Conservation (phyloP, 306 rosid genomes). For the Vigna mungo region DNA sequence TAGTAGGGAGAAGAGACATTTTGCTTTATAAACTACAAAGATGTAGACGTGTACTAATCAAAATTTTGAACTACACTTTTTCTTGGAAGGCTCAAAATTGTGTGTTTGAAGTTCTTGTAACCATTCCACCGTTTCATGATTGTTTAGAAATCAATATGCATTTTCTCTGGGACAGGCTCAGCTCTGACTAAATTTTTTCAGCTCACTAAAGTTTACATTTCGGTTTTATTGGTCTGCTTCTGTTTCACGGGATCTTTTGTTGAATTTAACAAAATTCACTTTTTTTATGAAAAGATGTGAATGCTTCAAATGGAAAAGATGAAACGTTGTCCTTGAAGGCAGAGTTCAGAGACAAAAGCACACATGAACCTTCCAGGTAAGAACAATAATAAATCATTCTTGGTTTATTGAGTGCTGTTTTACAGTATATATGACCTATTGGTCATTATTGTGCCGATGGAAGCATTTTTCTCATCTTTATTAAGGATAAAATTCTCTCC, state of each 20-base stretch:
- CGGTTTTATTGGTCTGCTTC: slow-evolving; percentile 37
- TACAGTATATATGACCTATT: slow-evolving; percentile 9
- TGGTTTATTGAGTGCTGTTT: slow-evolving; percentile 32
- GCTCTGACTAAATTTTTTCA: slow-evolving; percentile 1
- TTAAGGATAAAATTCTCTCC: slow-evolving; percentile 31
- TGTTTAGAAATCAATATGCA: not conserved
- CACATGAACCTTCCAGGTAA: slow-evolving; percentile 61
- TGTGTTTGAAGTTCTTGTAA: slow-evolving; percentile 23
- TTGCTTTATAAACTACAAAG: not conserved
- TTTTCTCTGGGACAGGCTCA: slow-evolving; percentile 23
- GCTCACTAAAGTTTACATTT: not conserved
- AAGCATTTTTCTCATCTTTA: slow-evolving; percentile 15
- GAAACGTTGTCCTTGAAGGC: slow-evolving; percentile 47
- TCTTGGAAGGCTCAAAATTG: not conserved
- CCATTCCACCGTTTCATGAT: slow-evolving; percentile 7
- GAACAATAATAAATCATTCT: slow-evolving; percentile 39
- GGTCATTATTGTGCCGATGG: slow-evolving; percentile 8
- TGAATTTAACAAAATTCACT: slow-evolving; percentile 49
- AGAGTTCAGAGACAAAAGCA: slow-evolving; percentile 45
- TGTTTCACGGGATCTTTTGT: slow-evolving; percentile 27
- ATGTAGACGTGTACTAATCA: not conserved
- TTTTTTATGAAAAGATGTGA: slow-evolving; percentile 50
- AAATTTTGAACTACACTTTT: not conserved
- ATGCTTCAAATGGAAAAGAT: slow-evolving; percentile 51
- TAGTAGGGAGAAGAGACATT: not conserved